These are phyloP conservation scores for Trichomonas tenax DNA, from an alignment of 208 protist species.

Conservation along the genomic window DNA sequence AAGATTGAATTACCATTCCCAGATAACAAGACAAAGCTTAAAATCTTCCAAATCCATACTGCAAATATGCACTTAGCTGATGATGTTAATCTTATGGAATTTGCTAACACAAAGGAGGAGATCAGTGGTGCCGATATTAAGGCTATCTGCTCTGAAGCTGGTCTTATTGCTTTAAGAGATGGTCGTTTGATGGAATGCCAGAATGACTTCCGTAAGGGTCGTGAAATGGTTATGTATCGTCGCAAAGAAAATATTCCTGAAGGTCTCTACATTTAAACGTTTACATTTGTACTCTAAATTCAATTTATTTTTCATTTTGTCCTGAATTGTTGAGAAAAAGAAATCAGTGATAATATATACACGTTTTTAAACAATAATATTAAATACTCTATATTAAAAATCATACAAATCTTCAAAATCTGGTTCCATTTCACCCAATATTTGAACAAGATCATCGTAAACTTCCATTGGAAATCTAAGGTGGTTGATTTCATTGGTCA, in stretches of 20 bases:
- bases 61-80: slow-evolving; percentile 91
- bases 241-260: slow-evolving; percentile 90
- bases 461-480: neutral
- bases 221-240: slow-evolving; percentile 97
- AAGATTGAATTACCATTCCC: slow-evolving; percentile 99
- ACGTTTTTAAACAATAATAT: too few relatives aligned
- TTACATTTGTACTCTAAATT: neutral
- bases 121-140: slow-evolving; percentile 99
- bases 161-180: slow-evolving; percentile 93
- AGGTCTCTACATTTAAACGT: slow-evolving; percentile 81
- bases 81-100: slow-evolving; percentile 96
- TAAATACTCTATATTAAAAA: neutral
- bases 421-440: neutral
- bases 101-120: slow-evolving; percentile 98
- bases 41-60: slow-evolving; percentile 99
- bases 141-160: slow-evolving; percentile 98
- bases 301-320: neutral
- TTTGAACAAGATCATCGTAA: neutral
- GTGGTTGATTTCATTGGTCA: neutral
- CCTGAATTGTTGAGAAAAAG: too few relatives aligned
- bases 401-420: neutral
- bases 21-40: slow-evolving; percentile 88
- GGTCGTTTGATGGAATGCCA: slow-evolving; percentile 96
- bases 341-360: too few relatives aligned
- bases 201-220: slow-evolving; percentile 93